A percentile compares a stretch with the other conserved stretches of the same genome.
These are phyloP conservation scores for Metschnikowia continentalis DNA, from an alignment of 805 yeast genomes.

Conservation along the genomic window DNA sequence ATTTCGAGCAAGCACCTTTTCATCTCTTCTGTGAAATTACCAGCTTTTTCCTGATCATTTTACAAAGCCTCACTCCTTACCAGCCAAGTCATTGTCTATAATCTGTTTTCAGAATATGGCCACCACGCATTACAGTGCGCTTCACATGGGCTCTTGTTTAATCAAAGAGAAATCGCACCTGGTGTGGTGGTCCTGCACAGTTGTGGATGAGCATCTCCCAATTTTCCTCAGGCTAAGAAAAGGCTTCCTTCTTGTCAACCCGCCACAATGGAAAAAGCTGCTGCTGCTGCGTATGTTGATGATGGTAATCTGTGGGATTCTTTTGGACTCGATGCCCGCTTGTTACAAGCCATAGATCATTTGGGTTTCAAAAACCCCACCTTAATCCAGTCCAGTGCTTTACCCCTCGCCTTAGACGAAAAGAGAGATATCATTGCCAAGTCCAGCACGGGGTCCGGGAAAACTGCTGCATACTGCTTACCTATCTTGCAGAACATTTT, in stretches of 20 bases:
- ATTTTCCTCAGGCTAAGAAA: slow-evolving; percentile 7
- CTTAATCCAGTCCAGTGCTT: slow-evolving; percentile 83
- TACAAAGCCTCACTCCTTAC: too few relatives aligned
- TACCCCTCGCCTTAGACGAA: slow-evolving; percentile 85
- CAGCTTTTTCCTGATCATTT: too few relatives aligned
- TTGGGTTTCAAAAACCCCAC: slow-evolving; percentile 85
- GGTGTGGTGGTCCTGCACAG: slow-evolving; percentile 8
- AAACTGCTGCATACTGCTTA: slow-evolving; percentile 84
- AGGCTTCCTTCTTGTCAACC: neutral
- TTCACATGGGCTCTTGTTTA: neutral
- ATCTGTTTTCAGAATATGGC: too few relatives aligned
- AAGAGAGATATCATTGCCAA: slow-evolving; percentile 89
- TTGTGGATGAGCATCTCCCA: slow-evolving; percentile 17
- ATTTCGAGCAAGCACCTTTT: neutral
- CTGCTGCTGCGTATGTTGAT: slow-evolving; percentile 66
- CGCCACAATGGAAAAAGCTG: slow-evolving; percentile 31
- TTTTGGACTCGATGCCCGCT: slow-evolving; percentile 75
- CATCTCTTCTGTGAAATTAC: too few relatives aligned
- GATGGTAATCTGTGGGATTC: slow-evolving; percentile 68
- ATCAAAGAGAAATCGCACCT: neutral
- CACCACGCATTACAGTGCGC: too few relatives aligned
- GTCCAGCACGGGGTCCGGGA: slow-evolving; percentile 95
- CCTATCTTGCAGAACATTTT: slow-evolving; percentile 82
- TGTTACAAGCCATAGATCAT: slow-evolving; percentile 77
- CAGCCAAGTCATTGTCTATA: too few relatives aligned